Evolutionary conservation across 352 stramenopile species (phyloP).

Genomic region (Phytophthora melonis): DNA sequence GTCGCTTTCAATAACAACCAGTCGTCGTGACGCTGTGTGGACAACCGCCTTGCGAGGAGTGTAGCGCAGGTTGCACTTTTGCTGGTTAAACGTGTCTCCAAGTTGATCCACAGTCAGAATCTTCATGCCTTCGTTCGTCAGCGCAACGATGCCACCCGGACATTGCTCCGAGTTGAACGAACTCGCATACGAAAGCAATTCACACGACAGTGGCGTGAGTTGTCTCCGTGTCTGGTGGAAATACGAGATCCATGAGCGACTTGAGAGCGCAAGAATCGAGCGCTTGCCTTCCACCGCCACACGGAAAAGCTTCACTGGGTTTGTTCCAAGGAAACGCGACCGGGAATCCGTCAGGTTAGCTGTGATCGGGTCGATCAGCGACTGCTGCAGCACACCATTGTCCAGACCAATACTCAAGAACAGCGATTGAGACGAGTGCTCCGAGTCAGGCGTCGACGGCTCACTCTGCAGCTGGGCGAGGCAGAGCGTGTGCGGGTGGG

Average conservation of each 20-base stretch:
- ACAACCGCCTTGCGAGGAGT: conserved; percentile 97
- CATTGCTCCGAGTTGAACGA: conserved; percentile 97
- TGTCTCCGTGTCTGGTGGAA: conserved; percentile 92
- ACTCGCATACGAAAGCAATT: conserved; percentile 94
- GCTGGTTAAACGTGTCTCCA: conserved; percentile 98
- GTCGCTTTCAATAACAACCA: conserved; percentile 98
- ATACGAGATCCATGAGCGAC: conserved; percentile 97
- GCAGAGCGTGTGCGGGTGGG: conserved; percentile 85
- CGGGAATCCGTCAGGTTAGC: conserved; percentile 86
- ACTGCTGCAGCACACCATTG: conserved; percentile 96
- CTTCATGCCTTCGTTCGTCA: conserved; percentile 95
- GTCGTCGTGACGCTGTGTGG: conserved; percentile 83
- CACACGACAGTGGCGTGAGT: conserved; percentile 96
- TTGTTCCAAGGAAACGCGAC: conserved; percentile 95
- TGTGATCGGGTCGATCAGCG: conserved; percentile 90
- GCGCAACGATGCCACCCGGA: conserved; percentile 96
- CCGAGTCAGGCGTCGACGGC: conserved; percentile 57
- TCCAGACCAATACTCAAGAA: conserved; percentile 92
- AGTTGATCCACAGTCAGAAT: conserved; percentile 97
- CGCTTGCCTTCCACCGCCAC: conserved; percentile 90
- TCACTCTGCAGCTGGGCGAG: conserved; percentile 85
- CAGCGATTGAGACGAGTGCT: conserved; percentile 67
- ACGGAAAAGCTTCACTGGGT: conserved; percentile 96
- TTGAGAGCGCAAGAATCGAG: conserved; percentile 96
- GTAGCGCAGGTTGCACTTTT: conserved; percentile 95